Conservation (phyloP, 352 stramenopile species). For the Blastocystis sp. region DNA sequence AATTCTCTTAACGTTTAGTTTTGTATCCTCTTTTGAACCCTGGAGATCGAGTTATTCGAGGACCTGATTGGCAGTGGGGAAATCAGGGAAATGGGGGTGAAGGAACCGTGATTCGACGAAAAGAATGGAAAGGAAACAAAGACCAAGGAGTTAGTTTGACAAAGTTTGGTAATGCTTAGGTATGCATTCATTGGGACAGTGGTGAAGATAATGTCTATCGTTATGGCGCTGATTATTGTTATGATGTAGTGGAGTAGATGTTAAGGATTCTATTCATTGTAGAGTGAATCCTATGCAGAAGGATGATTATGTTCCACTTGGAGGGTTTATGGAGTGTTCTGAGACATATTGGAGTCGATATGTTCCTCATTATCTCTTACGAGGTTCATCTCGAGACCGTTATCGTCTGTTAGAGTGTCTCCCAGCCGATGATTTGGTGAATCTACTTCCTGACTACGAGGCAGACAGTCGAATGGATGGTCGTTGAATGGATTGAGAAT, state of each 20-base stretch:
- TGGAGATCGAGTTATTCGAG: conserved; percentile 38
- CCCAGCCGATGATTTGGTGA: neutral
- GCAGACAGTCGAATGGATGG: neutral
- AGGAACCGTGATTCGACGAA: conserved; percentile 50
- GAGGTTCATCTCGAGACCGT: neutral
- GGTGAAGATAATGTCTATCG: conserved; percentile 55
- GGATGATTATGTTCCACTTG: conserved; percentile 12
- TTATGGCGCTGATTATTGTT: conserved; percentile 53
- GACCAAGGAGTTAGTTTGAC: neutral
- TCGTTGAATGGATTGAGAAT: neutral
- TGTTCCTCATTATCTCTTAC: conserved; percentile 18
- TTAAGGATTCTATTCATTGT: neutral
- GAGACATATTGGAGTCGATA: conserved; percentile 62
- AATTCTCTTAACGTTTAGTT: neutral
- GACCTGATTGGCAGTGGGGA: conserved; percentile 56
- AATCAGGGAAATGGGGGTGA: conserved; percentile 25
- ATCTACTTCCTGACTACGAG: conserved; percentile 34
- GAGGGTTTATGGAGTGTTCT: neutral
- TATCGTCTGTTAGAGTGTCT: neutral
- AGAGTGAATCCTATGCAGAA: conserved; percentile 52
- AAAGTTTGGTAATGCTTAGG: neutral
- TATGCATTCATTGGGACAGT: conserved; percentile 49
- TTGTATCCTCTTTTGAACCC: conserved; percentile 23
- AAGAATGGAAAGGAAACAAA: conserved; percentile 56
- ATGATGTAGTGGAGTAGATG: conserved; percentile 50